A percentile compares a stretch with the other conserved stretches of the same genome.
Conservation (phyloP, 495 filamentous ascomycete genomes). For the Penicillium taxi region DNA sequence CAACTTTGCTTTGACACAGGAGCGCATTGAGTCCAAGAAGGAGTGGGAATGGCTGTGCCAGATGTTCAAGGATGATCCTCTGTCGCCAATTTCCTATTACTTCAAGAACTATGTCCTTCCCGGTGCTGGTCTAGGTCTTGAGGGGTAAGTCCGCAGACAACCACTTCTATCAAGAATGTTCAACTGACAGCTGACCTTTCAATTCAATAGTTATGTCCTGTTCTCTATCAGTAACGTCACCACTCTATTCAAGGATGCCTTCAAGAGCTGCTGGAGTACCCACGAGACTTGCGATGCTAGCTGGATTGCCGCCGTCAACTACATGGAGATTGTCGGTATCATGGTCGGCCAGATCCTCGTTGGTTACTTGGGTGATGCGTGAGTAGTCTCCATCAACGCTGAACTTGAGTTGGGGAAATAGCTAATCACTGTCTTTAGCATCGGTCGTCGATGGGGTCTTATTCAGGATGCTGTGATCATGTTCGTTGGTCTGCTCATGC, state of each 20-base stretch:
- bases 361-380: constrained; percentile 53
- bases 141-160: constrained; percentile 39
- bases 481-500: constrained; percentile 79
- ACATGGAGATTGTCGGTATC: constrained; percentile 79
- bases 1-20: constrained; percentile 58
- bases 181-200: constrained; percentile 1
- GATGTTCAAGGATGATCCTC: constrained; percentile 72
- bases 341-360: constrained; percentile 76
- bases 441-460: constrained; percentile 81
- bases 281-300: constrained; percentile 55
- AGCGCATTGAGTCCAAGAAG: constrained; percentile 51
- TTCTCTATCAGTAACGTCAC: constrained; percentile 85
- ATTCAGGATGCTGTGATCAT: constrained; percentile 86
- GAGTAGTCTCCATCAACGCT: constrained; percentile 2
- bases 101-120: constrained; percentile 77
- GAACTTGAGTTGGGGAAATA: neutral
- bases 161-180: too few relatives aligned
- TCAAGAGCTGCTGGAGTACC: constrained; percentile 63
- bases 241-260: constrained; percentile 62
- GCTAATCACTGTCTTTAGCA: constrained; percentile 30
- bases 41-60: constrained; percentile 55
- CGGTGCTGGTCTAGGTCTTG: constrained; percentile 79
- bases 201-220: constrained; percentile 56
- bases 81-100: constrained; percentile 71
- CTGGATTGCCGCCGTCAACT: constrained; percentile 69